Evolutionary conservation across 495 filamentous ascomycete species (phyloP).

Genomic region (Pseudomonodictys pantanalensis): DNA sequence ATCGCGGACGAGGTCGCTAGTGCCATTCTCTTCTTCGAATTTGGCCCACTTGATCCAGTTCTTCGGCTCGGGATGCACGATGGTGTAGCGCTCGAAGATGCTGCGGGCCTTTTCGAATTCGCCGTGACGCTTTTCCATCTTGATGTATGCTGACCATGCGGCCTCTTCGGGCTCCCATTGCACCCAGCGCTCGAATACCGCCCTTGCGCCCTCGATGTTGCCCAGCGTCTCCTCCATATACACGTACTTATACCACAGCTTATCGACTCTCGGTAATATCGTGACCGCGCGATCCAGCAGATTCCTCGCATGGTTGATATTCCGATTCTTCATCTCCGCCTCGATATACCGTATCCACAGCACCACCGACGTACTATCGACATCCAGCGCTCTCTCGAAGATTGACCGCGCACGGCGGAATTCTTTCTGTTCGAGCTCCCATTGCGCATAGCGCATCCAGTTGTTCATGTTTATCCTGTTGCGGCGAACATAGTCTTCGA

Average conservation of each 20-base stretch:
- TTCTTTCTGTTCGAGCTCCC: slow-evolving; percentile 98
- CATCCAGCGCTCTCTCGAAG: slow-evolving; percentile 93
- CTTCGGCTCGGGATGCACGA: slow-evolving; percentile 89
- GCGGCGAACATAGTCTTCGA: slow-evolving; percentile 95
- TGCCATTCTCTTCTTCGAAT: slow-evolving; percentile 94
- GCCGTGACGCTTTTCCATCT: slow-evolving; percentile 89
- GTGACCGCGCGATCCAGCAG: slow-evolving; percentile 92
- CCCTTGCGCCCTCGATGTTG: slow-evolving; percentile 86
- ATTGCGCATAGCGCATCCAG: slow-evolving; percentile 96
- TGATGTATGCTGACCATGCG: slow-evolving; percentile 94
- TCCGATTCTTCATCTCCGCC: slow-evolving; percentile 81
- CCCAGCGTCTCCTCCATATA: slow-evolving; percentile 98
- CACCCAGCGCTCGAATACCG: slow-evolving; percentile 98
- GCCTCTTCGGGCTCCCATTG: slow-evolving; percentile 95
- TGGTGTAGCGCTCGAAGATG: slow-evolving; percentile 86
- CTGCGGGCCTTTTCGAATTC: slow-evolving; percentile 81
- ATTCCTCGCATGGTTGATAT: slow-evolving; percentile 97
- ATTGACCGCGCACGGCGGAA: slow-evolving; percentile 92
- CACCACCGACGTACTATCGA: slow-evolving; percentile 78
- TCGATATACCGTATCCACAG: slow-evolving; percentile 90
- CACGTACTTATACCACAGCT: slow-evolving; percentile 98
- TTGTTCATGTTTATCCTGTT: slow-evolving; percentile 97
- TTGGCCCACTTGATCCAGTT: slow-evolving; percentile 99
- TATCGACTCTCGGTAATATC: slow-evolving; percentile 84
- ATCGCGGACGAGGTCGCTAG: slow-evolving; percentile 84